These are phyloP conservation scores for Pythium coloratum DNA, from an alignment of 352 stramenopile genomes.

Conservation along the genomic window DNA sequence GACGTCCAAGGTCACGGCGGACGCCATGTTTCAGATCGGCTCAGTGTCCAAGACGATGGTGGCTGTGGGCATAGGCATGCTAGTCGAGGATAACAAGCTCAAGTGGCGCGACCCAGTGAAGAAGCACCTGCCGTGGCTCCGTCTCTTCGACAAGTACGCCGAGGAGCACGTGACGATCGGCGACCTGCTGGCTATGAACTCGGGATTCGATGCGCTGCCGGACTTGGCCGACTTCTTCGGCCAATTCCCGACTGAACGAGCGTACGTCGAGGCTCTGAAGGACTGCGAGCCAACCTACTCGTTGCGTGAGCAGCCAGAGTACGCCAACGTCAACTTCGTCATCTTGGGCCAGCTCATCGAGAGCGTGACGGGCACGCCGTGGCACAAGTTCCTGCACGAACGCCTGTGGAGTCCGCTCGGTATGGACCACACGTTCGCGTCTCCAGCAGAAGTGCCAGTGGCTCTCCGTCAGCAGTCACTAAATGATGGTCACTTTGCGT, in stretches of 20 bases:
- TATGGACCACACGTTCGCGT: constrained; percentile 58
- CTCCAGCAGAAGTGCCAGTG: constrained; percentile 15
- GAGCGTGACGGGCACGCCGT: constrained; percentile 42
- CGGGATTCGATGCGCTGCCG: constrained; percentile 38
- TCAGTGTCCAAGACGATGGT: constrained; percentile 71
- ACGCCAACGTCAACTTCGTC: constrained; percentile 63
- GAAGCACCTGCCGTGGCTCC: constrained; percentile 48
- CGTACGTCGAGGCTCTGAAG: constrained; percentile 36
- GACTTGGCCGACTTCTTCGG: constrained; percentile 38
- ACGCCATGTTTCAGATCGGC: constrained; percentile 63
- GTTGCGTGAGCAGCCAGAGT: constrained; percentile 52
- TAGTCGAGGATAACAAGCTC: constrained; percentile 57
- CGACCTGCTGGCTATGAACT: constrained; percentile 63
- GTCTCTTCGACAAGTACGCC: constrained; percentile 57
- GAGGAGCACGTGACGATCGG: constrained; percentile 51
- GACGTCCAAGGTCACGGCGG: constrained; percentile 35
- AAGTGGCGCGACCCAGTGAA: constrained; percentile 54
- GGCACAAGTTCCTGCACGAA: constrained; percentile 50
- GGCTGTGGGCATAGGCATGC: constrained; percentile 28
- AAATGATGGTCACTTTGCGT: constrained; percentile 49
- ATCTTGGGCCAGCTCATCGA: constrained; percentile 64
- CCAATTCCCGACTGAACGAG: constrained; percentile 37
- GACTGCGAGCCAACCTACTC: constrained; percentile 43
- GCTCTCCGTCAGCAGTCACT: constrained; percentile 8
- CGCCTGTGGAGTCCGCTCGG: constrained; percentile 54